These are phyloP conservation scores for Candida pseudoviswanathii DNA, from an alignment of 1,139 yeast species.

Conservation along the genomic window DNA sequence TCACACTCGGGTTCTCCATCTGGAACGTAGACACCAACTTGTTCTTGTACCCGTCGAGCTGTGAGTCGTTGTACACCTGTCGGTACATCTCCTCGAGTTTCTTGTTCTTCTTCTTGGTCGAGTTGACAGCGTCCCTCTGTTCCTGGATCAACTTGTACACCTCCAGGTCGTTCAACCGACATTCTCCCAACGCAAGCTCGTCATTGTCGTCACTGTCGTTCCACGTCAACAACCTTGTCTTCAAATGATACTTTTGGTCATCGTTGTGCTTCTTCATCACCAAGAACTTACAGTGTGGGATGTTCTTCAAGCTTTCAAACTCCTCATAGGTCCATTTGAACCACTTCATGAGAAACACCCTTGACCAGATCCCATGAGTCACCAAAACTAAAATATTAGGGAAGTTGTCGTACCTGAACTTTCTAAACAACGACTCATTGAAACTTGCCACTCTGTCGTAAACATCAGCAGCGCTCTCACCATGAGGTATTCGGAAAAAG, in stretches of 20 bases:
- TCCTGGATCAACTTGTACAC: constrained; percentile 47
- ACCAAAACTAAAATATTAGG: constrained; percentile 79
- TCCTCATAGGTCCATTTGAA: constrained; percentile 89
- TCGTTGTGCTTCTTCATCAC: constrained; percentile 65
- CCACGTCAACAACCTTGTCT: constrained; percentile 63
- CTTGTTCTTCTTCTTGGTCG: constrained; percentile 40
- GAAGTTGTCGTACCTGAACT: constrained; percentile 66
- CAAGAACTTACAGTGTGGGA: constrained; percentile 81
- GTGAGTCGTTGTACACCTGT: constrained; percentile 19
- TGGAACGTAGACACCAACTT: constrained; percentile 22
- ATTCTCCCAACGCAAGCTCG: constrained; percentile 39
- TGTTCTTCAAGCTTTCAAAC: constrained; percentile 78
- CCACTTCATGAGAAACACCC: constrained; percentile 93
- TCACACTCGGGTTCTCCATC: constrained; percentile 33
- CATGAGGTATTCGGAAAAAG: constrained; percentile 87
- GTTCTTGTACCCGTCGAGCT: constrained; percentile 16
- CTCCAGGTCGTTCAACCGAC: constrained; percentile 38
- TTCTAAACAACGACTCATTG: constrained; percentile 82
- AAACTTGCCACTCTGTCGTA: constrained; percentile 88
- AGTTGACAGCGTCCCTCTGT: constrained; percentile 45
- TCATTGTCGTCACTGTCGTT: constrained; percentile 51
- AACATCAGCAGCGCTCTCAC: constrained; percentile 95
- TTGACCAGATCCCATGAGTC: constrained; percentile 92
- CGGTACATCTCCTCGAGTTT: constrained; percentile 37
- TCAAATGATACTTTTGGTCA: constrained; percentile 48